phyloP scores from a whole-genome alignment of 768 basidiomycete species.

The Chiua virens region DNA sequence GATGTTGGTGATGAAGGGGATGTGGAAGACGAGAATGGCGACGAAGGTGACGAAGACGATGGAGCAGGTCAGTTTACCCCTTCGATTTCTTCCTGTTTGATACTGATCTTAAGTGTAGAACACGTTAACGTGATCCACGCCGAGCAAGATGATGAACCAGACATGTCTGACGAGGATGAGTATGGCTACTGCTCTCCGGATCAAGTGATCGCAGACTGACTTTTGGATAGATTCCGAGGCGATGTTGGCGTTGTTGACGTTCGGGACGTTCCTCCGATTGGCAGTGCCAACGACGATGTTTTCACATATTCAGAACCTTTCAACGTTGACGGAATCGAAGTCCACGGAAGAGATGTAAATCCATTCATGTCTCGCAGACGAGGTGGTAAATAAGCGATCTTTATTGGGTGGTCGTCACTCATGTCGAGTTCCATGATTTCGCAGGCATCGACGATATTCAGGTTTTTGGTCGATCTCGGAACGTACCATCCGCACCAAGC shows the following conservation, averaged over 20 bases:
- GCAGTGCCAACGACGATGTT: conserved; percentile 43
- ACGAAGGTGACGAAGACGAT: conserved; percentile 47
- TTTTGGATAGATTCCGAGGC: conserved; percentile 35
- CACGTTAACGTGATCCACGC: conserved; percentile 62
- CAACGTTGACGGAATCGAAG: conserved; percentile 43
- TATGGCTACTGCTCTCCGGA: conserved; percentile 31
- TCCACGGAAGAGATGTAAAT: conserved; percentile 42
- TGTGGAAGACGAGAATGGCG: conserved; percentile 59
- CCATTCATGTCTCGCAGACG: conserved; percentile 55
- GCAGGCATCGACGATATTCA: conserved; percentile 55
- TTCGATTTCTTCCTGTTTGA: neutral
- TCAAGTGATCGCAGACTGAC: conserved; percentile 14
- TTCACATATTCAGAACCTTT: conserved; percentile 58
- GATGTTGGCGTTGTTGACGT: conserved; percentile 41
- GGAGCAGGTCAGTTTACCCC: conserved; percentile 16
- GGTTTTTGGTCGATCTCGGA: conserved; percentile 64
- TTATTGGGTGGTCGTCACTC: neutral
- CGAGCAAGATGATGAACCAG: conserved; percentile 61
- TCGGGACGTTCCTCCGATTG: conserved; percentile 30
- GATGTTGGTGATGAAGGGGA: conserved; percentile 58
- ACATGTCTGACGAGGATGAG: conserved; percentile 70
- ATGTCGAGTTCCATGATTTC: neutral
- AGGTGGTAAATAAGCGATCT: conserved; percentile 28
- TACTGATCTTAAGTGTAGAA: conserved; percentile 27
- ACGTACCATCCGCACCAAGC: conserved; percentile 48